phyloP scores from a whole-genome alignment of 306 rosid species.

The Oemleria cerasiformis region DNA sequence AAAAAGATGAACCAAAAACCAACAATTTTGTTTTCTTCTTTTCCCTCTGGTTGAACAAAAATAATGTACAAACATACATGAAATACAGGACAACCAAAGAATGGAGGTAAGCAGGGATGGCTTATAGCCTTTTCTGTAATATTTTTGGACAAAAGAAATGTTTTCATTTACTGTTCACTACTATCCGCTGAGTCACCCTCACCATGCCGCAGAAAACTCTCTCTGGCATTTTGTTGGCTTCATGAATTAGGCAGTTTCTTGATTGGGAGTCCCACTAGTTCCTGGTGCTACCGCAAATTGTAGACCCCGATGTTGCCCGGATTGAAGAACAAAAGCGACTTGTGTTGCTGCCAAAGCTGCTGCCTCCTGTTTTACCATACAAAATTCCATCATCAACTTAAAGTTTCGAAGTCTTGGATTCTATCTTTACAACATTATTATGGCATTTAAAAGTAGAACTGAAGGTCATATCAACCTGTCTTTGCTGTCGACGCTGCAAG shows the following conservation, averaged over 20 bases:
- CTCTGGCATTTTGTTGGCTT: slow-evolving; percentile 11
- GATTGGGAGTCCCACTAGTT: slow-evolving; percentile 40
- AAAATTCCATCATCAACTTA: background rate
- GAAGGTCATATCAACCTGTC: slow-evolving; percentile 58
- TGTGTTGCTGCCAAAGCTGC: slow-evolving; percentile 98
- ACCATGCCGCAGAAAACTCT: slow-evolving; percentile 25
- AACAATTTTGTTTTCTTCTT: background rate
- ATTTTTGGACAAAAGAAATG: slow-evolving; percentile 1
- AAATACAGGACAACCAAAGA: background rate
- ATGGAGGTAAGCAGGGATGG: background rate
- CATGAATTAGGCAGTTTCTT: slow-evolving; percentile 53
- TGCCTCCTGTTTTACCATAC: slow-evolving; percentile 69
- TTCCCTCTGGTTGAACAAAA: slow-evolving; percentile 17
- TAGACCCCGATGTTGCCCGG: slow-evolving; percentile 79
- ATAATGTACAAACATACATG: slow-evolving; percentile 11
- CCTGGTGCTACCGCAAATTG: slow-evolving; percentile 79
- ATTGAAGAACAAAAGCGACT: slow-evolving; percentile 89
- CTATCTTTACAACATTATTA: background rate
- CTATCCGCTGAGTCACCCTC: slow-evolving; percentile 22
- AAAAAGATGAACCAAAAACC: background rate
- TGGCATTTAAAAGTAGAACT: background rate
- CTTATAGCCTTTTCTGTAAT: background rate
- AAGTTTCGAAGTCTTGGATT: background rate
- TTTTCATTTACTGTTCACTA: slow-evolving; percentile 19
- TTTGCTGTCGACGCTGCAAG: slow-evolving; percentile 91